A percentile compares a stretch with the other conserved stretches of the same genome.
Evolutionary conservation across 768 basidiomycete genomes (phyloP).

Genomic region (Russula olivacea): DNA sequence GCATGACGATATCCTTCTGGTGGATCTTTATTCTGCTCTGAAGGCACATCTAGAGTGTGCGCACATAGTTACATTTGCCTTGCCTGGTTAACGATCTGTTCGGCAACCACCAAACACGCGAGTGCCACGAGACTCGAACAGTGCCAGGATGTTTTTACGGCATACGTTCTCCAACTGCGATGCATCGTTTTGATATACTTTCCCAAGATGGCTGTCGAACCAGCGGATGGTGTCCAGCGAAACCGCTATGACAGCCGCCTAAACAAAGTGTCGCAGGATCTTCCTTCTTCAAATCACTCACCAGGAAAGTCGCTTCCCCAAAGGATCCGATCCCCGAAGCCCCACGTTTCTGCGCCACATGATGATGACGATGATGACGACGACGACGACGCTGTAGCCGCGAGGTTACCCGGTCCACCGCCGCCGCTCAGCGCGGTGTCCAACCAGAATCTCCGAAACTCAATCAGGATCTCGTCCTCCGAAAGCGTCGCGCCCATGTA

Average conservation of each 20-base stretch:
- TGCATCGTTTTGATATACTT: slow-evolving; percentile 32
- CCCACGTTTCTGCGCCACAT: slow-evolving; percentile 49
- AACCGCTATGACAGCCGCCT: slow-evolving; percentile 17
- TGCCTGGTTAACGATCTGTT: not conserved
- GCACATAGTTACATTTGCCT: no score
- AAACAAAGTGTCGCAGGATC: not conserved
- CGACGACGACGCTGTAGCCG: slow-evolving; percentile 21
- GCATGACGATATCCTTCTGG: not conserved
- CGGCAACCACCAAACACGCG: not conserved
- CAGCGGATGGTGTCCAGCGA: slow-evolving; percentile 38
- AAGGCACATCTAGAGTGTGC: not conserved
- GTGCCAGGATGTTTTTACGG: slow-evolving; percentile 44
- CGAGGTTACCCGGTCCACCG: slow-evolving; percentile 37
- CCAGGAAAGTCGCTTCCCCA: slow-evolving; percentile 79
- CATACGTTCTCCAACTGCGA: slow-evolving; percentile 41
- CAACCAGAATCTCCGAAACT: slow-evolving; percentile 68
- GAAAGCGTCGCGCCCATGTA: slow-evolving; percentile 66
- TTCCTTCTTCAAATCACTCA: slow-evolving; percentile 27
- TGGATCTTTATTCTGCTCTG: not conserved
- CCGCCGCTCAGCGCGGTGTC: slow-evolving; percentile 66
- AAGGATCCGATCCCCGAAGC: slow-evolving; percentile 46
- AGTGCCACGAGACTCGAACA: slow-evolving; percentile 36
- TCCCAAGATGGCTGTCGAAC: slow-evolving; percentile 41
- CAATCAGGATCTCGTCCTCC: slow-evolving; percentile 58
- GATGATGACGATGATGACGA: no score